Percentiles rank a stretch among this genome's conserved stretches.
Conservation (phyloP, 345 rosid species). For the Citrus inodora region DNA sequence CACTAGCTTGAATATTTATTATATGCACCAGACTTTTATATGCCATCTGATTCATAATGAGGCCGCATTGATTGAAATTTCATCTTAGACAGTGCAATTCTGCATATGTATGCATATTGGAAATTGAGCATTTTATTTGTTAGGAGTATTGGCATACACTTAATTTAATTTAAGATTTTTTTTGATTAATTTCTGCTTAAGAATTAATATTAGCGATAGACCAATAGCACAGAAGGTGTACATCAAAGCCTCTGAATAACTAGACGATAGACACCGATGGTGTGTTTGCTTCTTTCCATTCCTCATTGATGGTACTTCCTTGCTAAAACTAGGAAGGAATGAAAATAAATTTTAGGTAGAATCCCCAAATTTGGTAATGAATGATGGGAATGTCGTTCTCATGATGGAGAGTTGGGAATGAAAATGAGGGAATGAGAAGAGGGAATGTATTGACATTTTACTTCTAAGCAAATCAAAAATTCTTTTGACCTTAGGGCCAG, state of each 20-base stretch:
- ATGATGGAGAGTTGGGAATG: too few relatives aligned
- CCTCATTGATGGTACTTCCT: too few relatives aligned
- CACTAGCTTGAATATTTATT: not conserved
- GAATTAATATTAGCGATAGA: not conserved
- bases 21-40: not conserved
- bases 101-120: not conserved
- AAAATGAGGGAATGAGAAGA: too few relatives aligned
- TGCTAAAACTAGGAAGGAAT: too few relatives aligned
- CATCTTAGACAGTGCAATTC: not conserved
- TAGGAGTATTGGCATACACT: not conserved
- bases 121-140: not conserved
- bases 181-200: not conserved
- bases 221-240: not conserved
- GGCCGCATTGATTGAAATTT: not conserved
- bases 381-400: too few relatives aligned
- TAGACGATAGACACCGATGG: not conserved
- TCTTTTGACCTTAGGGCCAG: too few relatives aligned
- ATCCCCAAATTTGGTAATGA: too few relatives aligned
- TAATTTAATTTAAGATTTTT: not conserved
- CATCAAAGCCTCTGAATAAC: not conserved
- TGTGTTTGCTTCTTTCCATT: too few relatives aligned
- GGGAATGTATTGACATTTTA: too few relatives aligned
- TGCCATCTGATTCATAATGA: not conserved
- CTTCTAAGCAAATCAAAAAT: too few relatives aligned
- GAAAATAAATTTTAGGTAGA: too few relatives aligned